Evolutionary conservation across 352 stramenopile genomes (phyloP).

Genomic region (Phytophthora sp.): DNA sequence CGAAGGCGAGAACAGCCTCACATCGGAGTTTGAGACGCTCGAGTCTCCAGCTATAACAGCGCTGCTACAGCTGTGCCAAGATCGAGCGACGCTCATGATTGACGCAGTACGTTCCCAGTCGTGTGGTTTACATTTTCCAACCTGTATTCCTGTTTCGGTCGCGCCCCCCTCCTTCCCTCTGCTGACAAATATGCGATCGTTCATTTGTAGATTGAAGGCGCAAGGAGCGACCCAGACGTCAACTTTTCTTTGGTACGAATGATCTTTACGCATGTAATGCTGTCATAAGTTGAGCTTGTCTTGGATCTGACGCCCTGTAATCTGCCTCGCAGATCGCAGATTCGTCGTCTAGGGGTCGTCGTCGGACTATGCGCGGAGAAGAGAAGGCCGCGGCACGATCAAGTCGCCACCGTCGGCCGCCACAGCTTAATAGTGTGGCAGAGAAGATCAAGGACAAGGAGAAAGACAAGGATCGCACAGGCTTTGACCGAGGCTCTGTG

Average conservation of each 20-base stretch:
- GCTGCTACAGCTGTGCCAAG: slow-evolving; percentile 78
- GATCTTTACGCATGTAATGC: background rate
- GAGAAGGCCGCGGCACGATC: slow-evolving; percentile 16
- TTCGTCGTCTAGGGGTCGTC: slow-evolving; percentile 20
- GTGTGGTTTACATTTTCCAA: background rate
- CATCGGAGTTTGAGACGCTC: slow-evolving; percentile 75
- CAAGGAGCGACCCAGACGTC: slow-evolving; percentile 64
- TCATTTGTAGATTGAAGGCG: slow-evolving; percentile 71
- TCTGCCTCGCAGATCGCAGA: slow-evolving; percentile 25
- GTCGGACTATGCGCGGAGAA: slow-evolving; percentile 31
- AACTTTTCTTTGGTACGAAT: slow-evolving; percentile 64
- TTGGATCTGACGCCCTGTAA: background rate
- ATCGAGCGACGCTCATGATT: slow-evolving; percentile 72
- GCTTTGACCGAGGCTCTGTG: slow-evolving; percentile 48
- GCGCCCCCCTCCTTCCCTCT: no score
- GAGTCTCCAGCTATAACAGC: slow-evolving; percentile 63
- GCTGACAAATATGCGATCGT: slow-evolving; percentile 14
- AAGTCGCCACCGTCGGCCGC: slow-evolving; percentile 28
- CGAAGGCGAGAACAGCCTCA: slow-evolving; percentile 54
- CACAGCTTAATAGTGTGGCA: slow-evolving; percentile 19
- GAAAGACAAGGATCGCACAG: slow-evolving; percentile 25
- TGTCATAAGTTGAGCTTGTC: background rate
- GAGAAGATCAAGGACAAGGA: slow-evolving; percentile 38
- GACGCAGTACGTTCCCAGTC: slow-evolving; percentile 54
- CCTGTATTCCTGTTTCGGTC: no score